Base-by-base conservation (phyloP, 2,329 filamentous ascomycete genomes). In the Ceratocystis lukuohia region DNA sequence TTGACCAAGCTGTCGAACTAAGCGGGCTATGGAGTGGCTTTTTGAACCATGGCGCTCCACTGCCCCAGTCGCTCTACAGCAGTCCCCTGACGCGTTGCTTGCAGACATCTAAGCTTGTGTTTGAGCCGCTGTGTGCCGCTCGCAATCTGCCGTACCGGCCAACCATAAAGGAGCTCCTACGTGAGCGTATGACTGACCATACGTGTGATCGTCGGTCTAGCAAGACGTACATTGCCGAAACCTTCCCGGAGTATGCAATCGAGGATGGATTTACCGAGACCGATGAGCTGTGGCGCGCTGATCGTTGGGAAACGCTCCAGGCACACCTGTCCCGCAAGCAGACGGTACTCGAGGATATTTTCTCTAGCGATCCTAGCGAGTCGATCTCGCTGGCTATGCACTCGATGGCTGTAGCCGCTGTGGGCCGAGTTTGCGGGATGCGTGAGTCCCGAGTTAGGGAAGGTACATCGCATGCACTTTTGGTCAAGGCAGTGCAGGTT, bases 101-200 rank as follows among this genome's bases (percentile, higher is more conserved):
- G 3, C 77, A 82, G 67, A 87, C 84, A 4, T 80, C 80, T 1
- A 74, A 76, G 30, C 72, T 82, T 2, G 80, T 80, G 5, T 86
- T 82, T 70, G 70, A 72, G 0, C 76, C 76, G 0, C 72, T 85
- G 5, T 70, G 74, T 65, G 66, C 70, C 12, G 68, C 69, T 62
- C 75, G 66, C 69, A 79, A 48, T 72, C 71, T 69, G 10, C 74
- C 76, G 0, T 84, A 83, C 68, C 74, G 72, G 5, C 82, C 83
- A 0, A 74, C 78, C 1, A 73, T 87, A 70, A 85, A 84, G 71
- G 84, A 87, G 67, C 72, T 79, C 3, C 75, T 86, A 15, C 77
- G 85, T 22, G 84, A 88, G 72, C 79, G 81, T 1, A 78, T 84
- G 67, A 84, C 81, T 7, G 76, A 80, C 65, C 84, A 87, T 71